Percentiles rank a stretch among this genome's conserved stretches.
Evolutionary conservation across 140 eudicot species (phyloP).

Genomic region (Anethum foeniculum): DNA sequence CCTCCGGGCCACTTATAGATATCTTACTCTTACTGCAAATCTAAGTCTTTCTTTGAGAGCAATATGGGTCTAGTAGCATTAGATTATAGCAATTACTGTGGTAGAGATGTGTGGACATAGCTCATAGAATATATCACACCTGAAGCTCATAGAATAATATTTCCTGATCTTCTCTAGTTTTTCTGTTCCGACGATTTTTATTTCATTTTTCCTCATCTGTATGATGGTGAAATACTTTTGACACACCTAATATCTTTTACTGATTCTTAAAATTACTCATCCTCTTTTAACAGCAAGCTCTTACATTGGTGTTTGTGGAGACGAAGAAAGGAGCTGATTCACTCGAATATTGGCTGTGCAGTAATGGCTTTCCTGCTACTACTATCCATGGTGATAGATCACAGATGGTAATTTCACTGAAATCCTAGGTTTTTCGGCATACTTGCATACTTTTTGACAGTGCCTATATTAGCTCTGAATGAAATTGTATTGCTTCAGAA

Average conservation of each 20-base stretch:
- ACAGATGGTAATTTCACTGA: constrained; percentile 52
- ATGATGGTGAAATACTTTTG: background rate
- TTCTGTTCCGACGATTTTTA: background rate
- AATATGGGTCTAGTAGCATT: background rate
- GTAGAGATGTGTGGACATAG: background rate
- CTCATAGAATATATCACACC: background rate
- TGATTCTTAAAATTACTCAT: constrained; percentile 6
- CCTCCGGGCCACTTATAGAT: background rate
- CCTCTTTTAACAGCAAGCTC: constrained; percentile 63
- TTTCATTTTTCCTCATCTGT: background rate
- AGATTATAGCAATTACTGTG: background rate
- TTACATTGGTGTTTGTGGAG: constrained; percentile 84
- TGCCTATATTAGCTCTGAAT: background rate
- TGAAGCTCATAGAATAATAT: background rate
- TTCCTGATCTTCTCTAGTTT: background rate
- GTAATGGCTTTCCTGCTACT: constrained; percentile 86
- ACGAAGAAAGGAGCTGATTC: constrained; percentile 94
- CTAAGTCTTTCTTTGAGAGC: too few species aligned
- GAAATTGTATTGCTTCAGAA: background rate
- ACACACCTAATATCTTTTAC: background rate
- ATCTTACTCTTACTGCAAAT: background rate
- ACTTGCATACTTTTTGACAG: constrained; percentile 1
- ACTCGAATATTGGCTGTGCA: constrained; percentile 72
- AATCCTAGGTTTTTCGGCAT: background rate
- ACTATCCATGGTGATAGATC: constrained; percentile 88